Base-by-base conservation (phyloP, 1,284 basidiomycete genomes). In the Cryptococcus sp. region DNA sequence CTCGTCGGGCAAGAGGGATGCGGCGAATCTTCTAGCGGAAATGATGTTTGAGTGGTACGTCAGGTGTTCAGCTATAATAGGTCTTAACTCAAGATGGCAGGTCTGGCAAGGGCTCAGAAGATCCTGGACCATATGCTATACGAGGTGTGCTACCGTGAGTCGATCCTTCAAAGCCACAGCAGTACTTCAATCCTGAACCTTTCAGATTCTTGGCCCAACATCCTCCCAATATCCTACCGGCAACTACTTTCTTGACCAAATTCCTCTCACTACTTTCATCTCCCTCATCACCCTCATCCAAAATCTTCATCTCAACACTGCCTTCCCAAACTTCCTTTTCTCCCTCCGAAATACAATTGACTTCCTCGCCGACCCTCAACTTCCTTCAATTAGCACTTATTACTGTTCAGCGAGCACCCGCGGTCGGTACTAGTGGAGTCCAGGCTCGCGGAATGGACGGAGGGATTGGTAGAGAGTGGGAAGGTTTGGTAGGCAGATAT, bases 361-460 rank as follows among this genome's bases (percentile, higher is more conserved):
- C 89, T 5, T 83, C 82, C 14, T 86, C 90, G 58, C 77, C 83
- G 1, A 79, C 84, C 7, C 79, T 93, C 63, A 97, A 95, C 72
- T 95, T 93, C 73, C 80, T 86, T 2, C 93, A 97, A 69, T 82
- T 96, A 52, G 89, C 88, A 0, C 82, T 96, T 8, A 75, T 86
- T 51, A 86, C 87, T 5, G 90, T 89, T 60, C 91, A 95, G 73
- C 84, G 89, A 33, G 79, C 79, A 1, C 86, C 87, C 0, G 85
- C 89, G 52, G 86, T 64, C 11, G 74, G 71, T 5, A 66, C 67
- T 10, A 68, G 64, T 6, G 73, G 63, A 2, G 70, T 75, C 0
- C 65, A 72, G 47, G 88, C 45, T 80, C 85, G 58, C 82, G 85
- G 75, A 84, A 86, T 74, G 54, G 71, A 72, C 51, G 71, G 74